Conservation (phyloP, 768 basidiomycete genomes). For the Royoungia palumana region DNA sequence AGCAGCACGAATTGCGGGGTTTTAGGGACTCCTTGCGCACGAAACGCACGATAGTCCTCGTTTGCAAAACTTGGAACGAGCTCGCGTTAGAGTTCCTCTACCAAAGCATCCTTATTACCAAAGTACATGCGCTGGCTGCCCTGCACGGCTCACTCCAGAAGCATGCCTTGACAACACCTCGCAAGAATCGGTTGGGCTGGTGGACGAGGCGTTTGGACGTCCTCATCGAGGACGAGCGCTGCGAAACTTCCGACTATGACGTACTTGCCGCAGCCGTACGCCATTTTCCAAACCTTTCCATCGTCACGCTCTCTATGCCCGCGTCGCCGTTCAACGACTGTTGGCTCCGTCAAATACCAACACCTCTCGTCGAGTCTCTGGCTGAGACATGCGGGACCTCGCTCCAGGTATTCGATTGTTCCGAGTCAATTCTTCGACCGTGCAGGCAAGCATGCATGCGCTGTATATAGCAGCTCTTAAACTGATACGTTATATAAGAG, state of each 20-base stretch:
- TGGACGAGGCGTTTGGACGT: conserved; percentile 29
- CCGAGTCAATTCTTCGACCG: conserved; percentile 28
- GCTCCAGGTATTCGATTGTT: conserved; percentile 28
- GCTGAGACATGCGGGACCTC: conserved; percentile 27
- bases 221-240: conserved; percentile 24
- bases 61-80: conserved; percentile 24
- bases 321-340: conserved; percentile 21
- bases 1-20: conserved; percentile 10
- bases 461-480: background rate
- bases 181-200: conserved; percentile 16
- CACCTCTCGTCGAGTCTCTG: conserved; percentile 17
- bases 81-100: conserved; percentile 23
- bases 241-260: conserved; percentile 23
- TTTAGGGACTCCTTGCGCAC: conserved; percentile 23
- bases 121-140: conserved; percentile 13
- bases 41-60: conserved; percentile 21
- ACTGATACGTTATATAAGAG: conserved; percentile 14
- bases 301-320: conserved; percentile 27
- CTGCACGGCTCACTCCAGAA: conserved; percentile 15
- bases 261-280: conserved; percentile 22
- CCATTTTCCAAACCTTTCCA: conserved; percentile 25
- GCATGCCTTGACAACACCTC: background rate
- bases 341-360: conserved; percentile 28
- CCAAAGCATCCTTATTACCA: conserved; percentile 20
- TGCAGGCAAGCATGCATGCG: conserved; percentile 20